Base-by-base conservation (phyloP, 2,329 filamentous ascomycete species). In the Pestalotiopsis sp. region DNA sequence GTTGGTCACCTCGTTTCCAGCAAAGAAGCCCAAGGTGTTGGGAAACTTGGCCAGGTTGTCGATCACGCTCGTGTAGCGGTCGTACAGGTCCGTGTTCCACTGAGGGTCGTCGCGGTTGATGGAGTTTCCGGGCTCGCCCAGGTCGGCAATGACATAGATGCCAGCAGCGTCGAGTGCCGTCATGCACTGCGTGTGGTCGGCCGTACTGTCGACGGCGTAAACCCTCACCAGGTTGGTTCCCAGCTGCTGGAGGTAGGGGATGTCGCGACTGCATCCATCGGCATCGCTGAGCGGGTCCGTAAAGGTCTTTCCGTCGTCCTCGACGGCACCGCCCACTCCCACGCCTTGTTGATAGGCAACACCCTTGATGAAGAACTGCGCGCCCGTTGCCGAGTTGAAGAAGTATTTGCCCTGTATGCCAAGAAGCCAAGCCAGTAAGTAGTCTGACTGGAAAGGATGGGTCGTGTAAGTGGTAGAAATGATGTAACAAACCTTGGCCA, bases 1-100 rank as follows among this genome's bases (percentile, higher is more conserved):
- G 83, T 93, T 93, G 69, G 90, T 89, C 61, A 94, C 92, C 81
- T 94, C 92, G 80, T 94, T 94, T 76, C 92, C 92, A 68, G 91
- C 91, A 78, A 93, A 93, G 87, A 93, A 94, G 74, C 92, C 92
- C 61, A 94, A 83, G 14, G 89, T 87, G 81, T 94, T 94, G 77
- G 85, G 85, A 83, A 92, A 93, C 72, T 88, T 84, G 70, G 87
- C 83, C 76, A 94, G 83, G 56, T 83, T 84, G 78, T 93, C 92
- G 69, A 94, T 82, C 71, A 94, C 92, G 62, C 82, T 80, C 65
- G 89, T 89, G 83, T 93, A 93, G 72, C 89, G 89, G n/a, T 82
- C 79, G 80, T 90, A 93, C 59, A 93, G 83, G n/a, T 85, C 84
- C 70, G 88, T 86, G 75, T 89, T 89, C 92, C 92, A 94, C 63